Percentiles rank a stretch among this genome's conserved stretches.
Evolutionary conservation across 2,329 filamentous ascomycete species (phyloP).

Genomic region (Penicillium brasilianum): DNA sequence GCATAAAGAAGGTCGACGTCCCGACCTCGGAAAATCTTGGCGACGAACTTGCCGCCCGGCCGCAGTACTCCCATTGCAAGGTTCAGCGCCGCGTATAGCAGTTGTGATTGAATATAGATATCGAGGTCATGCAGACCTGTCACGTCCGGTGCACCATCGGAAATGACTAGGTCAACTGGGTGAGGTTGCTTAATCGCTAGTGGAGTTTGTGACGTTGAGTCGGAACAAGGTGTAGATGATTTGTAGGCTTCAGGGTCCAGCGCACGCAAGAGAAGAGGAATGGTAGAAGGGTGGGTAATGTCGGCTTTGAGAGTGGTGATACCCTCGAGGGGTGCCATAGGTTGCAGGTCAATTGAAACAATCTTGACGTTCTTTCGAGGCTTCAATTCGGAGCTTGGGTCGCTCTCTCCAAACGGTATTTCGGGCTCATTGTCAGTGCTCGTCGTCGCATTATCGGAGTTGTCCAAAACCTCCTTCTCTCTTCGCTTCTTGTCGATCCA

Average conservation of each 20-base stretch:
- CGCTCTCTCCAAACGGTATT: conserved; percentile 31
- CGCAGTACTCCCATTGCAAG: conserved; percentile 90
- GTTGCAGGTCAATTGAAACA: conserved; percentile 92
- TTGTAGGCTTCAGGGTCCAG: conserved; percentile 73
- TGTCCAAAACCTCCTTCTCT: conserved; percentile 47
- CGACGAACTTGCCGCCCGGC: conserved; percentile 93
- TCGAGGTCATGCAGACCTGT: conserved; percentile 96
- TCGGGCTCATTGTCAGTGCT: conserved; percentile 36
- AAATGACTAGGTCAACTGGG: conserved; percentile 90
- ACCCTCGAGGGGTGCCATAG: conserved; percentile 90
- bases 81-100: conserved; percentile 92
- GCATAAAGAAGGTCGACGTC: conserved; percentile 96
- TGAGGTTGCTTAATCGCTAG: conserved; percentile 64
- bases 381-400: conserved; percentile 41
- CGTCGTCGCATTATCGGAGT: conserved; percentile 21
- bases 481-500: conserved; percentile 84
- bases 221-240: conserved; percentile 40
- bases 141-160: conserved; percentile 94
- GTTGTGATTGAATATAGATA: conserved; percentile 95
- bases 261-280: conserved; percentile 83
- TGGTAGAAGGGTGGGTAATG: conserved; percentile 95
- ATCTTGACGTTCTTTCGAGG: conserved; percentile 82
- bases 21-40: conserved; percentile 93
- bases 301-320: conserved; percentile 92
- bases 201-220: conserved; percentile 21